A percentile compares a stretch with the other conserved stretches of the same genome.
These are phyloP conservation scores for Chaetomium fimeti DNA, from an alignment of 495 filamentous ascomycete genomes.

Conservation along the genomic window DNA sequence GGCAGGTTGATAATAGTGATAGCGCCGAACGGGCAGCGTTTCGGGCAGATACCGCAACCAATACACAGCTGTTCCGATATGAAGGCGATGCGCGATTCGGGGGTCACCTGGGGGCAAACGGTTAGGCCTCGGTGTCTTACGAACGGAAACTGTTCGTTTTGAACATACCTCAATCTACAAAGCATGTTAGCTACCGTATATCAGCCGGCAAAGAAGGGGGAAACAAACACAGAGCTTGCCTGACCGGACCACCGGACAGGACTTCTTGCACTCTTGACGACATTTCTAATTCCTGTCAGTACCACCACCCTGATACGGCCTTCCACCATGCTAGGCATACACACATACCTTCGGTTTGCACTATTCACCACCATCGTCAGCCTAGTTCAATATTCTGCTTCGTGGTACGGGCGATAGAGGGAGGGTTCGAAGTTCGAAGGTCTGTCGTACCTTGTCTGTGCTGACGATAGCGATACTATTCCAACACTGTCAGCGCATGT, in stretches of 20 bases:
- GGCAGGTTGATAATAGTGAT: constrained; percentile 99
- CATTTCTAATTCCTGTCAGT: constrained; percentile 36
- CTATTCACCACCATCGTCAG: constrained; percentile 45
- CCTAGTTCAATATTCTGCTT: constrained; percentile 12
- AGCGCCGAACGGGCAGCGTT: constrained; percentile 98
- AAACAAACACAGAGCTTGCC: constrained; percentile 75
- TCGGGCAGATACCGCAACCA: constrained; percentile 98
- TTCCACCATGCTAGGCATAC: neutral
- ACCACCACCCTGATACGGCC: neutral
- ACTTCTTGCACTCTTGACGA: constrained; percentile 98
- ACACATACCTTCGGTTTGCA: constrained; percentile 94
- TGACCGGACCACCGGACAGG: constrained; percentile 92
- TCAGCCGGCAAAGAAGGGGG: neutral
- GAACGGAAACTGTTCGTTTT: neutral
- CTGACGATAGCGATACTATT: constrained; percentile 94
- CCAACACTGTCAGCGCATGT: constrained; percentile 17
- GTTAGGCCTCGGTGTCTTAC: constrained; percentile 12
- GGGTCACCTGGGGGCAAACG: constrained; percentile 66
- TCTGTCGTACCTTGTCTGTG: constrained; percentile 78
- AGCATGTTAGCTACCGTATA: constrained; percentile 6
- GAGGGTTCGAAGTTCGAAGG: neutral
- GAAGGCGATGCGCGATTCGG: constrained; percentile 93
- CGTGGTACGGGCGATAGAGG: constrained; percentile 6
- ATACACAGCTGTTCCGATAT: constrained; percentile 77
- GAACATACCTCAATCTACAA: constrained; percentile 24